phyloP scores from a whole-genome alignment of 345 rosid species.

The Abelmoschus esculentus region DNA sequence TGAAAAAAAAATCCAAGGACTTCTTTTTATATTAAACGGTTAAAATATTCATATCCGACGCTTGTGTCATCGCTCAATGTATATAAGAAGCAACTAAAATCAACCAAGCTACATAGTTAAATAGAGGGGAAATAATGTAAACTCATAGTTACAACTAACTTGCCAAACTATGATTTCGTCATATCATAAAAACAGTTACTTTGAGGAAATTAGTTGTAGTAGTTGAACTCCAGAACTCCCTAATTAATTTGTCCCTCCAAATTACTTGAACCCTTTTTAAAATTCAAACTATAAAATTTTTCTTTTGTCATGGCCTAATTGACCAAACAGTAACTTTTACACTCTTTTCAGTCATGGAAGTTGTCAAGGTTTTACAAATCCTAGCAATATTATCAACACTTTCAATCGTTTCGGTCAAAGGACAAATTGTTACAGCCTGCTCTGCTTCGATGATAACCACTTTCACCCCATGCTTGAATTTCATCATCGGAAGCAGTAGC shows the following conservation, averaged over 20 bases:
- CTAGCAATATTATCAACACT: conserved; percentile 15
- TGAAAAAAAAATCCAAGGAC: no score
- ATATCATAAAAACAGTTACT: neutral
- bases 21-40: no score
- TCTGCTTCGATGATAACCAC: conserved; percentile 57
- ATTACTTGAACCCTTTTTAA: no score
- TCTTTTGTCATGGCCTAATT: conserved; percentile 1
- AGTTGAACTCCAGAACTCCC: conserved; percentile 38
- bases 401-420: conserved; percentile 27
- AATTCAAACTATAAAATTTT: conserved; percentile 17
- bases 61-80: no score
- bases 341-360: conserved; percentile 13
- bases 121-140: no score
- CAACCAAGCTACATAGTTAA: no score
- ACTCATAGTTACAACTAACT: conserved; percentile 2
- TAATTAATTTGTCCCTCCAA: neutral
- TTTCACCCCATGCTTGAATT: conserved; percentile 79
- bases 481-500: conserved; percentile 59
- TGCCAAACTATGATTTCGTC: conserved; percentile 13
- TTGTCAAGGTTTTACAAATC: conserved; percentile 15
- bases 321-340: neutral
- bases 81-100: no score
- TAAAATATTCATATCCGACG: no score
- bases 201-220: conserved; percentile 21
- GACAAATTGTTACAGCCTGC: conserved; percentile 77